These are phyloP conservation scores for Wickerhamiella cacticola DNA, from an alignment of 805 yeast genomes.

Conservation along the genomic window DNA sequence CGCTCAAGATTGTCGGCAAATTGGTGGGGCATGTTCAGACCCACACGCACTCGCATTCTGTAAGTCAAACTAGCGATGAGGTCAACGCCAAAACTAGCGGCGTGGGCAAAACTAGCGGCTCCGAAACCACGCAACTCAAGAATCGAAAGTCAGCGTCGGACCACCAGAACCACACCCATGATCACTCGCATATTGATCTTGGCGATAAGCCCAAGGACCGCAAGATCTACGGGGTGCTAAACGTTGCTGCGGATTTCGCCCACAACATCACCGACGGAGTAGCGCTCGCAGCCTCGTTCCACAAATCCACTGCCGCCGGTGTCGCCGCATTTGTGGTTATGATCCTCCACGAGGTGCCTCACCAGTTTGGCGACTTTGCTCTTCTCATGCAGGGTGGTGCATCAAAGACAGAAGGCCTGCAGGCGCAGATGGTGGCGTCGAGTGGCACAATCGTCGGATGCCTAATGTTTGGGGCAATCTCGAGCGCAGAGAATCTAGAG, in stretches of 20 bases:
- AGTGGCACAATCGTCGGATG: conserved; percentile 58
- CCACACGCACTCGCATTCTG: conserved; percentile 31
- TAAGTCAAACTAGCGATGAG: background rate
- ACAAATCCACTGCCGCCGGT: conserved; percentile 47
- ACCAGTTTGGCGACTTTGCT: conserved; percentile 72
- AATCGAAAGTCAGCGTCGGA: conserved; percentile 13
- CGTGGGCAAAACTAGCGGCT: background rate
- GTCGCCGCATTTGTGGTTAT: conserved; percentile 60
- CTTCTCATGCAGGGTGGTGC: conserved; percentile 57
- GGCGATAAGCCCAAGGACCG: conserved; percentile 15
- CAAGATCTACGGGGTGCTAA: conserved; percentile 41
- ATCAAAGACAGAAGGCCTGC: conserved; percentile 52
- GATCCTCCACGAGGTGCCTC: conserved; percentile 68
- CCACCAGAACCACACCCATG: conserved; percentile 16
- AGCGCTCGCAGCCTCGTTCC: conserved; percentile 61
- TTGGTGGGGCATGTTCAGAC: conserved; percentile 34
- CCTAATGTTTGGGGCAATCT: conserved; percentile 28
- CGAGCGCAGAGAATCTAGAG: conserved; percentile 42
- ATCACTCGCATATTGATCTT: background rate
- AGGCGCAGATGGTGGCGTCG: conserved; percentile 51
- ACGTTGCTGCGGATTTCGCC: conserved; percentile 55
- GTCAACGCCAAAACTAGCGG: background rate
- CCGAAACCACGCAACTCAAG: conserved; percentile 1
- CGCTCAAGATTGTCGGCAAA: conserved; percentile 38
- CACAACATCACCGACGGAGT: conserved; percentile 72